Base-by-base conservation (phyloP, 2,329 filamentous ascomycete genomes). In the Camillea tinctor region DNA sequence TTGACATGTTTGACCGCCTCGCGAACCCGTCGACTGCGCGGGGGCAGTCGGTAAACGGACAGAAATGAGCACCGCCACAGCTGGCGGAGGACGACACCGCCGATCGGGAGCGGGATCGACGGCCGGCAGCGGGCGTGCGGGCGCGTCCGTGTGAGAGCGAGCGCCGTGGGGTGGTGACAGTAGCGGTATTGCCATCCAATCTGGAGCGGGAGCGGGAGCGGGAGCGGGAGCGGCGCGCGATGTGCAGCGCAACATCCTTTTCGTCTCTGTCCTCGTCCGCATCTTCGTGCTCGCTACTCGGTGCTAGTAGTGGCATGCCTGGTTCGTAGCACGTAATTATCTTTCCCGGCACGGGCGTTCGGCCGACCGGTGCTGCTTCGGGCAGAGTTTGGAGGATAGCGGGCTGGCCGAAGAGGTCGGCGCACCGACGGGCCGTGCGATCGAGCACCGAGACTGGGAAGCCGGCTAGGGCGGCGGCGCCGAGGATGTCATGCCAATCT, bases 401-500 rank as follows among this genome's bases (percentile, higher is more conserved):
- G 22, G 83, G 79, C 74, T 95, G 85, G 0, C 82, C 84, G 67
- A 97, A 97, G 0, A 97, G 77, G 52, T 84, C 79, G 2, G 89
- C 85, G 69, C 93, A 98, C 54, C 94, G 84, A 69, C 87, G 81
- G 1, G 89, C 84, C 0, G 92, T 84, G 26, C 91, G 84, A 56
- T 87, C 83, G 13, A 97, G 75, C 0, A 87, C 89, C 1, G 78
- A 74, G 0, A 80, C 74, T 1, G 89, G 79, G 75, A 93, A 93
- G 0, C 90, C 92, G 1, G 84, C 84, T 54, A 96, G 76, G 0
- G 91, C 84, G 2, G 94, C 94, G 0, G 92, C 81, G 0, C 91
- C 91, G 24, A 97, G 76, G 1, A 97, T 84, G 66, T 96, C 91
- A 66, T 87, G 90, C 94, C 94, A 98, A 76, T 96, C 90, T 21